Base-by-base conservation (phyloP, 305 asterid species). In the Solanum hybrid region DNA sequence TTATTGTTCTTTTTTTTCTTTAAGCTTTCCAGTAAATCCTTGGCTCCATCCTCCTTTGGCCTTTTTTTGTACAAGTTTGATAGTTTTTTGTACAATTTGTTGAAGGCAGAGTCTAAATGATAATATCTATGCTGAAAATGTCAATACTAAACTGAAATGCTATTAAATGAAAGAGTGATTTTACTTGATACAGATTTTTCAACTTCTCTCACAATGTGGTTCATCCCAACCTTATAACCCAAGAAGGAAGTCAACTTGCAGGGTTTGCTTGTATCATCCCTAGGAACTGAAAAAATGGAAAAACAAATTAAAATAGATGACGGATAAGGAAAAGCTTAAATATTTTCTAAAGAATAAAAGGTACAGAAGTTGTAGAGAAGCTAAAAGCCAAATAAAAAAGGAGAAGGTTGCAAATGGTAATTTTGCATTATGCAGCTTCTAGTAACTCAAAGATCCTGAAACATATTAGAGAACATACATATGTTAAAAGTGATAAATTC, bases 161-260 rank as follows among this genome's bases (percentile, higher is more conserved):
- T 78, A 86, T 37, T 4, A 87, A 87, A 1, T 41, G 39, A 36
- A 4, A 32, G 22, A 41, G 20, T n/a, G 36, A 61, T 41, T 81
- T 89, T 94, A 95, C 96, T 95, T 89, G 96, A 95, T 90, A 96
- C 97, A 26, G 94, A 96, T 93, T 95, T 39, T 90, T 95, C 97
- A 73, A 94, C 97, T 89, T 94, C 96, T 91, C 97, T 89, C 80
- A 94, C 95, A 86, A 95, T 94, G 95, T 94, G 97, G 37, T 95
- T 95, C 95, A 95, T 95, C 73, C 96, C 97, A 89, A 96, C 96
- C 93, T 95, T 94, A 92, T 95, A 95, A 26, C 97, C 97, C 91
- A 95, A 92, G 93, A 95, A 95, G 88, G 96, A 96, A 17, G 97
- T 95, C 5, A 94, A 85, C 92, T 92, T 94, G 92, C 95, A 93